Conservation (phyloP, 2,329 filamentous ascomycete genomes). For the Fusarium algeriense region DNA sequence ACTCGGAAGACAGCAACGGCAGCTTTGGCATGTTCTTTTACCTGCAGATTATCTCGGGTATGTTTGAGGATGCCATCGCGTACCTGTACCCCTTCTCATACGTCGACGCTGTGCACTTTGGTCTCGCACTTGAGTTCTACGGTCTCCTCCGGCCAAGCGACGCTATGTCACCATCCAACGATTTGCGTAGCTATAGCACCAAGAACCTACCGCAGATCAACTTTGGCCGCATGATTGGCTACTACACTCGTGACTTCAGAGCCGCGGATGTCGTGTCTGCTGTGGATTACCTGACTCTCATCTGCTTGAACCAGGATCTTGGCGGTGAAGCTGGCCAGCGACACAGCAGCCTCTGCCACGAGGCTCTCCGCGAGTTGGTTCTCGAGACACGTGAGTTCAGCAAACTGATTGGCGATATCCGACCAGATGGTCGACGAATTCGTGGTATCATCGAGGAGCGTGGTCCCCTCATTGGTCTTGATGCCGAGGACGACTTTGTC, state of each 20-base stretch:
- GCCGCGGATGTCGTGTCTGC: constrained; percentile 89
- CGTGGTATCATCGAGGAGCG: constrained; percentile 90
- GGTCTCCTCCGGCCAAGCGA: constrained; percentile 89
- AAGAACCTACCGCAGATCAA: constrained; percentile 85
- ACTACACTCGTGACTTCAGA: constrained; percentile 96
- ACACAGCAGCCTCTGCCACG: constrained; percentile 87
- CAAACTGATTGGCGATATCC: constrained; percentile 91
- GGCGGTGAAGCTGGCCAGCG: constrained; percentile 78
- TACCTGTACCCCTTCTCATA: constrained; percentile 94
- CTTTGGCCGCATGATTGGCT: constrained; percentile 92
- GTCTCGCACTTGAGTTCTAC: constrained; percentile 89
- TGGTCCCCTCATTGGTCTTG: constrained; percentile 81
- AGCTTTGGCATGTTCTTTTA: constrained; percentile 94
- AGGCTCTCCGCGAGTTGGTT: constrained; percentile 91
- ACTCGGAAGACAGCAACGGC: constrained; percentile 78
- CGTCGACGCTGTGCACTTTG: constrained; percentile 94
- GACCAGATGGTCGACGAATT: constrained; percentile 85
- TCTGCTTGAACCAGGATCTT: constrained; percentile 91
- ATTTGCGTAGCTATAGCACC: constrained; percentile 75
- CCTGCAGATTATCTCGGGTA: constrained; percentile 87
- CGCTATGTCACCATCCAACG: constrained; percentile 78
- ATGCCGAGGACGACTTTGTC: constrained; percentile 85
- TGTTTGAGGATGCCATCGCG: constrained; percentile 93
- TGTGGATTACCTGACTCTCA: constrained; percentile 91
- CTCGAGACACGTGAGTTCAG: constrained; percentile 98